Percentiles rank a stretch among this genome's conserved stretches.
Conservation (phyloP, 2,329 filamentous ascomycete species). For the Fusarium oligoseptatum region DNA sequence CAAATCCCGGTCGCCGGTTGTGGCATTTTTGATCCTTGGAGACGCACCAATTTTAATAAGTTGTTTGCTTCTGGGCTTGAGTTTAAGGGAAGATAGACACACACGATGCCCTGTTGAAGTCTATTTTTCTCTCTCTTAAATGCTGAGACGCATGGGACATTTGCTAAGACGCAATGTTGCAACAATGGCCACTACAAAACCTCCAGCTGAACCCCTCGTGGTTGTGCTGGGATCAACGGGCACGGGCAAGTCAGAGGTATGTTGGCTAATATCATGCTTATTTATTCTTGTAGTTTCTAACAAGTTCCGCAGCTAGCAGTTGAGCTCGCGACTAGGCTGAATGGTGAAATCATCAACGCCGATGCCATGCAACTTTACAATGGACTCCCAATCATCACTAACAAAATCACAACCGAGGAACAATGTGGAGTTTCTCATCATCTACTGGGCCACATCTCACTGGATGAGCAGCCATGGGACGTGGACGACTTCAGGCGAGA, state of each 20-base stretch:
- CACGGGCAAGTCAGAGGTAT: slow-evolving; percentile 92
- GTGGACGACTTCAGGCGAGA: slow-evolving; percentile 82
- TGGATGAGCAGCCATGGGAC: slow-evolving; percentile 85
- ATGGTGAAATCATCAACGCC: slow-evolving; percentile 96
- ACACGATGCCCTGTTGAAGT: slow-evolving; percentile 12
- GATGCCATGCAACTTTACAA: slow-evolving; percentile 98
- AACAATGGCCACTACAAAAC: slow-evolving; percentile 55
- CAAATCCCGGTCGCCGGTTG: slow-evolving; percentile 14
- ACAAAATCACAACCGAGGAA: slow-evolving; percentile 85
- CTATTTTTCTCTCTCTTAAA: slow-evolving; percentile 25
- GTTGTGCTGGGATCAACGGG: slow-evolving; percentile 91
- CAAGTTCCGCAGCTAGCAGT: slow-evolving; percentile 78
- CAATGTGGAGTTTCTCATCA: slow-evolving; percentile 88
- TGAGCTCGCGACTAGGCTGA: slow-evolving; percentile 83
- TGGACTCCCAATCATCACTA: slow-evolving; percentile 93
- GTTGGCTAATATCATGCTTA: slow-evolving; percentile 28
- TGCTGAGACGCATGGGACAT: slow-evolving; percentile 45
- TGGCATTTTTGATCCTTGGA: slow-evolving; percentile 13
- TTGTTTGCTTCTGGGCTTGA: neutral
- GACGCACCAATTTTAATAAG: neutral
- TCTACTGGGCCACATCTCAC: slow-evolving; percentile 81
- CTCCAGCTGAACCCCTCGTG: slow-evolving; percentile 73
- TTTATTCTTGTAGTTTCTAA: slow-evolving; percentile 2
- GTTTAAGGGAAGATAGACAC: neutral
- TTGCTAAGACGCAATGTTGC: slow-evolving; percentile 52